A percentile compares a stretch with the other conserved stretches of the same genome.
Conservation (phyloP, 768 basidiomycete genomes). For the Amanita molliuscula region DNA sequence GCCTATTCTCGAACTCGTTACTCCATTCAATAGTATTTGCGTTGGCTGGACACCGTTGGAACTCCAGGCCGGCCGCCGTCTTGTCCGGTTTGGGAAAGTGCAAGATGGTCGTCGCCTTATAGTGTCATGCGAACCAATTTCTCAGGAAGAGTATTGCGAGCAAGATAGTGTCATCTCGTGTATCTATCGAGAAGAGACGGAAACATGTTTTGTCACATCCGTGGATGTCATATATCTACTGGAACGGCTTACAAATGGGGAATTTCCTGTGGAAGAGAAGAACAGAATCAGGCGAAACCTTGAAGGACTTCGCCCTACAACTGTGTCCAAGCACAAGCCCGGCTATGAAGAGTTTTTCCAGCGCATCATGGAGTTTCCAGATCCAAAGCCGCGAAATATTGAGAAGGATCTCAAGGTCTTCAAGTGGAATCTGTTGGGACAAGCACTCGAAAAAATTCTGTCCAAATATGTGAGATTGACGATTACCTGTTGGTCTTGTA, state of each 20-base stretch:
- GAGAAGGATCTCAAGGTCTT: slow-evolving; percentile 95
- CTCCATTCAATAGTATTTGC: slow-evolving; percentile 45
- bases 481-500: not conserved
- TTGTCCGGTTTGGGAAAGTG: slow-evolving; percentile 77
- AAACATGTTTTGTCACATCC: slow-evolving; percentile 82
- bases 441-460: slow-evolving; percentile 70
- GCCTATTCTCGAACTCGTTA: slow-evolving; percentile 51
- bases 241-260: slow-evolving; percentile 63
- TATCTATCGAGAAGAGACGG: slow-evolving; percentile 75
- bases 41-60: slow-evolving; percentile 58
- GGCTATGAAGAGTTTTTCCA: slow-evolving; percentile 86
- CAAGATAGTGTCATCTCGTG: slow-evolving; percentile 85
- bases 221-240: slow-evolving; percentile 94
- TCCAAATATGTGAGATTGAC: slow-evolving; percentile 64
- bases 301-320: slow-evolving; percentile 85
- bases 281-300: slow-evolving; percentile 92
- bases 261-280: slow-evolving; percentile 93
- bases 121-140: slow-evolving; percentile 68
- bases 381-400: slow-evolving; percentile 91
- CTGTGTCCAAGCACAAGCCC: slow-evolving; percentile 77
- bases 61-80: slow-evolving; percentile 56
- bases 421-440: slow-evolving; percentile 59
- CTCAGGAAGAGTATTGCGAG: slow-evolving; percentile 62
- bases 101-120: slow-evolving; percentile 71
- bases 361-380: slow-evolving; percentile 92